Evolutionary conservation across 176 grass and related monocot species (phyloP).

Genomic region (Phyllostachys edulis): DNA sequence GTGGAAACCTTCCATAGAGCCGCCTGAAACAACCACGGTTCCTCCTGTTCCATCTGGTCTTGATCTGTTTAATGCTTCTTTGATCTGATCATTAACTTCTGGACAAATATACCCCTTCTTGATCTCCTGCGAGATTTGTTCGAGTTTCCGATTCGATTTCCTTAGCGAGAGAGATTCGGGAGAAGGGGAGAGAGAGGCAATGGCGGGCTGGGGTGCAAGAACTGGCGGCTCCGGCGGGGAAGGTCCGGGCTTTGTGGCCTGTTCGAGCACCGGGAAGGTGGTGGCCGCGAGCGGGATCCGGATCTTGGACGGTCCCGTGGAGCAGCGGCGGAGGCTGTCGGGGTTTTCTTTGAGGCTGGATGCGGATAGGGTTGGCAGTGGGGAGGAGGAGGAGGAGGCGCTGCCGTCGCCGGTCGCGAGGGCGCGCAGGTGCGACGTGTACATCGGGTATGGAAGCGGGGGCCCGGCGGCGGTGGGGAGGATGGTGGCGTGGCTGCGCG

Average conservation of each 20-base stretch:
- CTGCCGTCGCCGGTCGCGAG: neutral
- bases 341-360: neutral
- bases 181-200: neutral
- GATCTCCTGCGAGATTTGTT: neutral
- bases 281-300: neutral
- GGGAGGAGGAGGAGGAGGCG: neutral
- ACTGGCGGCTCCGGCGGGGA: neutral
- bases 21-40: neutral
- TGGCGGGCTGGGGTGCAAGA: neutral
- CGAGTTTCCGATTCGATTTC: neutral
- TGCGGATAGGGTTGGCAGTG: neutral
- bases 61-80: constrained; percentile 1
- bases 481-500: constrained; percentile 55
- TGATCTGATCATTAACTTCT: neutral
- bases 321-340: too few relatives aligned
- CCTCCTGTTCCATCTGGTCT: neutral
- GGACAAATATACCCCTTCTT: neutral
- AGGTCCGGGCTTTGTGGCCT: neutral
- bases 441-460: constrained; percentile 26
- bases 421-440: constrained; percentile 50
- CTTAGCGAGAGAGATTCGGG: neutral
- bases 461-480: neutral
- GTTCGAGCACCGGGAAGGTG: neutral
- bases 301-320: neutral
- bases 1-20: neutral